Evolutionary conservation across 2,329 filamentous ascomycete genomes (phyloP), one percentile per base, ranked within the genome.

Genomic region (Aspergillus sergii): DNA sequence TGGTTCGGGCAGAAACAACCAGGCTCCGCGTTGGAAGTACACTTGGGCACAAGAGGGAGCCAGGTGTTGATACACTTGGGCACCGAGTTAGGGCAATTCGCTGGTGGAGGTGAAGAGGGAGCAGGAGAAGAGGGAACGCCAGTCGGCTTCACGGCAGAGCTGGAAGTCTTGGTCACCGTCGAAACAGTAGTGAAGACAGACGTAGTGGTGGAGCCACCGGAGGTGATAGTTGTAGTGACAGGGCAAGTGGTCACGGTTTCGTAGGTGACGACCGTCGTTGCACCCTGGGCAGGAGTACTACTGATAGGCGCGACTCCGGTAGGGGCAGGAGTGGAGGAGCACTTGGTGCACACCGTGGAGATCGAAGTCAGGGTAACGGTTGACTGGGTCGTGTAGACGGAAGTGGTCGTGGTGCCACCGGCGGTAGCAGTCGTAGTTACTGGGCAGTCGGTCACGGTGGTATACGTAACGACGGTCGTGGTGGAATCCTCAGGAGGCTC

Each of bases 11-110:
- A 98, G 89, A 92, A 97, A 88, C 94, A 98, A 69, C 81, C 80
- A 64, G 85, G 81, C 75, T 97, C 92, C 50, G 90, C 89, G 88
- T 97, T 97, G 82, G 92, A 89, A 72, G 85, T 85, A 87, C 94
- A 98, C 75, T 86, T 82, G 57, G 91, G 86, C 16, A 51, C 16
- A 12, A 78, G 68, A 76, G 87, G 86, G 73, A 96, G 81, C 92
- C 93, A 97, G 73, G 93, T 96, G 86, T 94, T 95, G 81, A 98
- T 83, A 84, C 94, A 98, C 75, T 88, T 88, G 67, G 94, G 94
- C 57, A 97, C 89, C 55, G 94, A 86, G 30, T 83, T 80, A 62
- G 93, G 93, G 80, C 88, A 82, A 34, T 72, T 71, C 30, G 75
- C 75, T 4, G 73, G 67, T 41, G 72, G 73, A 36, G 73, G 70